phyloP scores from a whole-genome alignment of 2,329 filamentous ascomycete species.

The Penicillium sp. region DNA sequence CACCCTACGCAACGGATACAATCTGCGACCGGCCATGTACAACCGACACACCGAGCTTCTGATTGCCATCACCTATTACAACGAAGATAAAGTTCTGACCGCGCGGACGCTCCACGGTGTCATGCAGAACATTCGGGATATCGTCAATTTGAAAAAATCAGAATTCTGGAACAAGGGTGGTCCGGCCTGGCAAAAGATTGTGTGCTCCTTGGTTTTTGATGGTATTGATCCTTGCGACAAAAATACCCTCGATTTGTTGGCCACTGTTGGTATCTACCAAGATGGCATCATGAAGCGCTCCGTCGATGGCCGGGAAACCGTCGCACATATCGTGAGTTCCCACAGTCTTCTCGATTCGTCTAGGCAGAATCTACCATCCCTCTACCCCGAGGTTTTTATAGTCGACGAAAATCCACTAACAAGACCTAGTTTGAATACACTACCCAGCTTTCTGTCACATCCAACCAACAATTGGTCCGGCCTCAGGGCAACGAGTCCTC shows the following conservation, averaged over 20 bases:
- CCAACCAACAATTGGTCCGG: constrained; percentile 90
- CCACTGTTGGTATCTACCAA: constrained; percentile 94
- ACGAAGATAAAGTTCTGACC: constrained; percentile 94
- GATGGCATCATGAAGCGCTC: constrained; percentile 98
- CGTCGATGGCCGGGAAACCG: constrained; percentile 91
- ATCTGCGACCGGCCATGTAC: constrained; percentile 96
- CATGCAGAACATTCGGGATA: constrained; percentile 97
- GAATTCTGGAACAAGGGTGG: constrained; percentile 99
- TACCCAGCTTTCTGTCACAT: constrained; percentile 89
- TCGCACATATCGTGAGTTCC: constrained; percentile 71
- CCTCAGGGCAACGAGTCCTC: constrained; percentile 78
- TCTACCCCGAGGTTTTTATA: neutral
- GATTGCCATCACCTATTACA: constrained; percentile 98
- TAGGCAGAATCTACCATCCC: too few species aligned
- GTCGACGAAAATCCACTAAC: neutral
- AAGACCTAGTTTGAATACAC: constrained; percentile 78
- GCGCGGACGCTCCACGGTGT: constrained; percentile 91
- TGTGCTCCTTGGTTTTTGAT: constrained; percentile 92
- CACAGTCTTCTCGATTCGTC: neutral
- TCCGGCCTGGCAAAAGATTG: constrained; percentile 98
- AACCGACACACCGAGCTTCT: constrained; percentile 96
- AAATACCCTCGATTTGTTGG: constrained; percentile 84
- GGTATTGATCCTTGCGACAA: constrained; percentile 97
- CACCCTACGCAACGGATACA: constrained; percentile 97
- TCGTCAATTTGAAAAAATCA: constrained; percentile 96